phyloP scores from a whole-genome alignment of 441 rosid genomes.

The Macaranga tanarius region DNA sequence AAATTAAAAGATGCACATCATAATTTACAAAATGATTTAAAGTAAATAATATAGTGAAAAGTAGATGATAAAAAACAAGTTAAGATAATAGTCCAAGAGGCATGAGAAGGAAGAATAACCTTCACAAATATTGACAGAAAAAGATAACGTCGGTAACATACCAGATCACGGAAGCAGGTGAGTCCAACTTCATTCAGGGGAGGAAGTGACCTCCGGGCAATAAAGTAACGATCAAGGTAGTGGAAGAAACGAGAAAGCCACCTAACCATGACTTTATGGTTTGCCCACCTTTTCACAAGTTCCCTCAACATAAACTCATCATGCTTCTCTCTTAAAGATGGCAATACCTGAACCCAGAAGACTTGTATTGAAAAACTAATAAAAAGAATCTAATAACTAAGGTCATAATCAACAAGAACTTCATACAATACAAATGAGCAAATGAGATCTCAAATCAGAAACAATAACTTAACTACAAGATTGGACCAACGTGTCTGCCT shows the following conservation, averaged over 20 bases:
- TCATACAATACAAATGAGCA: background rate
- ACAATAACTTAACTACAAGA: background rate
- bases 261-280: constrained; percentile 92
- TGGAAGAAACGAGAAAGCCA: constrained; percentile 91
- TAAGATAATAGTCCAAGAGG: constrained; percentile 6
- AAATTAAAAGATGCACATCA: constrained; percentile 8
- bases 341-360: constrained; percentile 55
- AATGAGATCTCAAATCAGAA: background rate
- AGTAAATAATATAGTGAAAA: constrained; percentile 3
- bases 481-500: background rate
- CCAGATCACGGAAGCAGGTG: constrained; percentile 84
- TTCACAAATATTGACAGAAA: background rate
- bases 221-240: constrained; percentile 89
- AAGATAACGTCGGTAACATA: constrained; percentile 25
- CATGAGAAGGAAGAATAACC: background rate
- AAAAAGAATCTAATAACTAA: background rate
- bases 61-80: background rate
- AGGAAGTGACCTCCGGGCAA: constrained; percentile 85
- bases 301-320: constrained; percentile 94
- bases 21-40: constrained; percentile 7
- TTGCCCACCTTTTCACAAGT: constrained; percentile 86
- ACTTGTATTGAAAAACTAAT: background rate
- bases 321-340: constrained; percentile 86
- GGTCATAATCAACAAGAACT: background rate
- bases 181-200: constrained; percentile 86